These are phyloP conservation scores for Cyclotella kingstonii DNA, from an alignment of 108 stramenopile genomes.

Conservation along the genomic window DNA sequence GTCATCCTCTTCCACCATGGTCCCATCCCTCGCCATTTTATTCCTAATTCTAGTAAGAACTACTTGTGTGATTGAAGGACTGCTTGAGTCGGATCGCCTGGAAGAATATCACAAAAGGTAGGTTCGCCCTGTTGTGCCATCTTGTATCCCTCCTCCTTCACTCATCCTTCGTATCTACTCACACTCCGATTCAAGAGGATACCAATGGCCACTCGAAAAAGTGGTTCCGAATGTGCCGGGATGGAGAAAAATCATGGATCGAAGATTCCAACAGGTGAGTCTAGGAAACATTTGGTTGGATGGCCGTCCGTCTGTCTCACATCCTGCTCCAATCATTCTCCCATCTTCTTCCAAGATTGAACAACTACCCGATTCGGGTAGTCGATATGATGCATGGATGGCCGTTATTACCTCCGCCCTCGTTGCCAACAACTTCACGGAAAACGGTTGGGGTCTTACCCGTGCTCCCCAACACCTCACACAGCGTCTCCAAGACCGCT, in stretches of 20 bases:
- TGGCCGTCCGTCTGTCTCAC: not conserved
- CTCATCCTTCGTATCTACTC: not conserved
- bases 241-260: constrained; percentile 56
- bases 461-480: constrained; percentile 40
- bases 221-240: constrained; percentile 60
- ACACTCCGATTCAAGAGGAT: constrained; percentile 26
- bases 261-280: constrained; percentile 54
- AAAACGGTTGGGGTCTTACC: constrained; percentile 53
- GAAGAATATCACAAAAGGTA: constrained; percentile 44
- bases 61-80: too few relatives aligned
- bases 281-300: not conserved
- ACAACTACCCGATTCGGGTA: constrained; percentile 34
- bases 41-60: too few relatives aligned
- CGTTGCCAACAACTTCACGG: constrained; percentile 62
- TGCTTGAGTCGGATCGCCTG: too few relatives aligned
- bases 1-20: too few relatives aligned
- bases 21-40: too few relatives aligned
- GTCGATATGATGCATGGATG: constrained; percentile 64
- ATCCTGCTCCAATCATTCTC: not conserved
- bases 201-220: constrained; percentile 67
- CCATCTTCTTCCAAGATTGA: constrained; percentile 18
- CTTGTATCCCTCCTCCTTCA: not conserved
- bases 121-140: not conserved
- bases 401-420: constrained; percentile 51
- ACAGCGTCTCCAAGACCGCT: constrained; percentile 16